Evolutionary conservation across 148 eudicot genomes (phyloP).

Genomic region (Camellia granthamiana): DNA sequence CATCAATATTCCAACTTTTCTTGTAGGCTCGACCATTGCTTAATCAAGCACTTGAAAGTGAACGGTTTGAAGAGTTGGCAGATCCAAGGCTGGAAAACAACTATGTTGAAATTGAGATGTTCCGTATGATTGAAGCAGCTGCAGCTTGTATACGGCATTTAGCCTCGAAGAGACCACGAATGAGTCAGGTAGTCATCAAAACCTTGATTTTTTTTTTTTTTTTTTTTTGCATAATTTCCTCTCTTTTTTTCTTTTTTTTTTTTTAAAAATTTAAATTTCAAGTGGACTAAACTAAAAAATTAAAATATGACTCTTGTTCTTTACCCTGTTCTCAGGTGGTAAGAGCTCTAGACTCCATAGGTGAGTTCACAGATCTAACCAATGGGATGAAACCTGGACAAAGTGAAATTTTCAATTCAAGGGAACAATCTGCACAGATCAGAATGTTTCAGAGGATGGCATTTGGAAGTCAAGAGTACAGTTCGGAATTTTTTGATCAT

Average conservation of each 20-base stretch:
- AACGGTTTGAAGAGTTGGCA: constrained; percentile 63
- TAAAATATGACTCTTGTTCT: not conserved
- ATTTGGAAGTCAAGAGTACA: constrained; percentile 84
- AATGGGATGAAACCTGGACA: constrained; percentile 98
- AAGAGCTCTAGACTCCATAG: constrained; percentile 69
- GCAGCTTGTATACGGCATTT: constrained; percentile 94
- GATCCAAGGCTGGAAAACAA: constrained; percentile 68
- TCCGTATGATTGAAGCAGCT: constrained; percentile 91
- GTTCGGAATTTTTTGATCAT: constrained; percentile 45
- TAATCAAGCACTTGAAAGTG: constrained; percentile 66
- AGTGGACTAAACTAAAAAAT: not conserved
- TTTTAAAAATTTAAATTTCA: not conserved
- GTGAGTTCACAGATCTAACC: constrained; percentile 60
- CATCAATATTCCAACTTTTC: constrained; percentile 11
- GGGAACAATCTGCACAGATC: constrained; percentile 90
- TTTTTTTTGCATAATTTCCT: too few relatives aligned
- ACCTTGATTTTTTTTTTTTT: not conserved
- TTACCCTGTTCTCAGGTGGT: constrained; percentile 51
- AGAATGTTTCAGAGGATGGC: constrained; percentile 89
- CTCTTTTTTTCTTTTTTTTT: not conserved
- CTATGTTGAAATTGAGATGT: constrained; percentile 65
- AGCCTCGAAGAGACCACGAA: constrained; percentile 78
- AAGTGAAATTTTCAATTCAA: constrained; percentile 62
- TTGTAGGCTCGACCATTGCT: constrained; percentile 89
- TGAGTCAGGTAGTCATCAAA: constrained; percentile 73